Conservation (phyloP, 2,329 filamentous ascomycete genomes). For the Botryotinia globosa region DNA sequence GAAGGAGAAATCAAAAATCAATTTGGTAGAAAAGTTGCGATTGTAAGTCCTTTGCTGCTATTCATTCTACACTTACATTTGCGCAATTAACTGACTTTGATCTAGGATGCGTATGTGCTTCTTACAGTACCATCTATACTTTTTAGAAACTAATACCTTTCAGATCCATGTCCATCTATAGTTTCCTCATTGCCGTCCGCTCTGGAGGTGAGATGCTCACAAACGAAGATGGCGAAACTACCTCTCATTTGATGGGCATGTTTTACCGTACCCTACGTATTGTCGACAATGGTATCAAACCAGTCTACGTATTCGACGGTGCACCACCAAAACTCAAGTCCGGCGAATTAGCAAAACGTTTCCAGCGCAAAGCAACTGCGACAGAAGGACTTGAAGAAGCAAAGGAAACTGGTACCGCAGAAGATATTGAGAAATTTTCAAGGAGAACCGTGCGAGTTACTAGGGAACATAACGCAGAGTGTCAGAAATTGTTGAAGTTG, state of each 20-base stretch:
- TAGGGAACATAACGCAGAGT: slow-evolving; percentile 94
- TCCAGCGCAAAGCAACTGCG: slow-evolving; percentile 91
- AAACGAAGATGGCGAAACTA: slow-evolving; percentile 93
- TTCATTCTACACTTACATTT: slow-evolving; percentile 3
- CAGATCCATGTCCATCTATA: slow-evolving; percentile 98
- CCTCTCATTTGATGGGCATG: slow-evolving; percentile 98
- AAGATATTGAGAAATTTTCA: slow-evolving; percentile 98
- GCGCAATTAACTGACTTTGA: slow-evolving; percentile 25
- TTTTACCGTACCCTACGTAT: slow-evolving; percentile 98
- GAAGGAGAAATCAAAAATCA: slow-evolving; percentile 98
- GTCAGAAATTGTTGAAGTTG: slow-evolving; percentile 82
- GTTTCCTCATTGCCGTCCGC: slow-evolving; percentile 94
- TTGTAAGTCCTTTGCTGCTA: slow-evolving; percentile 57
- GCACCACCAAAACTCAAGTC: slow-evolving; percentile 97
- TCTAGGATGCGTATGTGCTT: slow-evolving; percentile 55
- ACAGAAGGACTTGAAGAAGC: slow-evolving; percentile 88
- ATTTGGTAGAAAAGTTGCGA: slow-evolving; percentile 96
- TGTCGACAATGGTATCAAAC: slow-evolving; percentile 98
- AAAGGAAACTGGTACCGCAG: slow-evolving; percentile 92
- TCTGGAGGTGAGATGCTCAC: slow-evolving; percentile 95
- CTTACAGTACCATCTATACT: not conserved
- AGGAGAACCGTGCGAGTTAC: slow-evolving; percentile 90
- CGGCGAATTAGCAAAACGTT: slow-evolving; percentile 92
- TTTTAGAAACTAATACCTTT: slow-evolving; percentile 25
- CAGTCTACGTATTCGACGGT: slow-evolving; percentile 96